Evolutionary conservation across 768 basidiomycete genomes (phyloP), one percentile per base, ranked within the genome.

Genomic region (Macrolepiota albuminosa): DNA sequence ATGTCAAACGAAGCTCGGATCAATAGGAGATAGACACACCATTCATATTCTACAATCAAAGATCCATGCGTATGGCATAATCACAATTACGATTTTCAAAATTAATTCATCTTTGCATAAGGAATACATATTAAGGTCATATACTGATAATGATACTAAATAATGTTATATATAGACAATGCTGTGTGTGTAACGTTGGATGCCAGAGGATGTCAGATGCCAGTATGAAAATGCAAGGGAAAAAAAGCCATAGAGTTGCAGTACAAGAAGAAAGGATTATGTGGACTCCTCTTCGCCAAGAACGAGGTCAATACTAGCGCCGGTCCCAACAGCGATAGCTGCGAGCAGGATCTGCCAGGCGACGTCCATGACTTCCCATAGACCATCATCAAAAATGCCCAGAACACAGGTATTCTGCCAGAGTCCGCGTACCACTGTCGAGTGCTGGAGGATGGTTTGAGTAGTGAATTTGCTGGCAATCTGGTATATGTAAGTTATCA

Each of bases 321-420:
- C 79, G 14, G 80, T 81, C 29, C 78, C 76, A 54, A 83, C 72
- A 29, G 81, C 78, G 69, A 87, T 75, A 31, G 86, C 86, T 8
- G 77, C 79, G n/a, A 88, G 72, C 14, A 89, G 71, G 42, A 87
- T 76, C 66, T 84, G 80, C 87, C 89, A 93, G 46, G 84, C 81
- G 45, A 81, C 69, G 60, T 89, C 86, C 60, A 93, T 78, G 21
- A 78, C 78, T 26, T 79, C 77, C 89, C 89, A 93, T 47, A 92
- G 72, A 24, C 75, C 75, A 37, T 82, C 78, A 63, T 91, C 86
- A 54, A 79, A 81, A 2, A 91, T 71, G 3, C 89, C 89, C n/a
- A 93, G 76, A 24, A 82, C 81, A 60, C 84, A 85, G 3, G 80
- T 81, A 67, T 92, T 91, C 59, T 81, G 77, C 88, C 89, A 93